Evolutionary conservation across 352 stramenopile genomes (phyloP).

Genomic region (Pythium plurisporium): DNA sequence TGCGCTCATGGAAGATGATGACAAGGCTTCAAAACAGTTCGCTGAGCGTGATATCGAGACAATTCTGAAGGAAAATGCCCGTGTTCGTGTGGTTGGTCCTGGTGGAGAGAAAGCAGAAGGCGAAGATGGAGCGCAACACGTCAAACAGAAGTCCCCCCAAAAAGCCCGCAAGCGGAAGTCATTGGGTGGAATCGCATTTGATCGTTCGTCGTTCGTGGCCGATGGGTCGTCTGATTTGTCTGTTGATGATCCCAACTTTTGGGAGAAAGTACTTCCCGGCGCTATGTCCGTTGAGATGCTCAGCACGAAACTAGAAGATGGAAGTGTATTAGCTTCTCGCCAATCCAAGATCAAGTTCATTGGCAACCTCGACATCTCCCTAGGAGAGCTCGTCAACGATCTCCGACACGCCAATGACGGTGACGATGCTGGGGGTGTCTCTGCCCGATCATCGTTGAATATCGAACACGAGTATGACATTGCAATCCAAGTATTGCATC

Average conservation of each 20-base stretch:
- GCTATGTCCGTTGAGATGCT: conserved; percentile 86
- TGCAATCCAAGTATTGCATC: conserved; percentile 79
- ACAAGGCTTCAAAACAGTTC: conserved; percentile 93
- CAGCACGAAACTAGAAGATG: conserved; percentile 83
- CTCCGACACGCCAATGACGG: conserved; percentile 39
- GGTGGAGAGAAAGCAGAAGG: conserved; percentile 26
- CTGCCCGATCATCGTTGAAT: conserved; percentile 39
- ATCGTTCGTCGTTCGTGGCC: conserved; percentile 90
- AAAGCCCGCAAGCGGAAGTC: conserved; percentile 69
- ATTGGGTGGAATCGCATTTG: conserved; percentile 71
- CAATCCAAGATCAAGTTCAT: conserved; percentile 89
- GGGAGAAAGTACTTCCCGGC: conserved; percentile 89
- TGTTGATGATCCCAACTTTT: conserved; percentile 96
- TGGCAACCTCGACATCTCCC: conserved; percentile 77
- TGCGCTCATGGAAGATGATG: conserved; percentile 96
- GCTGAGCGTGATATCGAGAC: conserved; percentile 97
- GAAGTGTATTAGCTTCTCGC: conserved; percentile 68
- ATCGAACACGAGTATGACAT: conserved; percentile 84
- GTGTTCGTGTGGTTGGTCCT: conserved; percentile 57
- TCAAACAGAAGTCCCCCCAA: conserved; percentile 35
- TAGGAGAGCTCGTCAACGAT: conserved; percentile 63
- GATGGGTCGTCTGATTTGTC: conserved; percentile 90
- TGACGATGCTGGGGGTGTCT: conserved; percentile 32
- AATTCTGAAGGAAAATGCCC: conserved; percentile 86
- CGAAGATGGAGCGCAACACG: conserved; percentile 21